These are phyloP conservation scores for Diaporthe ilicicola DNA, from an alignment of 2,329 filamentous ascomycete genomes.

Conservation along the genomic window DNA sequence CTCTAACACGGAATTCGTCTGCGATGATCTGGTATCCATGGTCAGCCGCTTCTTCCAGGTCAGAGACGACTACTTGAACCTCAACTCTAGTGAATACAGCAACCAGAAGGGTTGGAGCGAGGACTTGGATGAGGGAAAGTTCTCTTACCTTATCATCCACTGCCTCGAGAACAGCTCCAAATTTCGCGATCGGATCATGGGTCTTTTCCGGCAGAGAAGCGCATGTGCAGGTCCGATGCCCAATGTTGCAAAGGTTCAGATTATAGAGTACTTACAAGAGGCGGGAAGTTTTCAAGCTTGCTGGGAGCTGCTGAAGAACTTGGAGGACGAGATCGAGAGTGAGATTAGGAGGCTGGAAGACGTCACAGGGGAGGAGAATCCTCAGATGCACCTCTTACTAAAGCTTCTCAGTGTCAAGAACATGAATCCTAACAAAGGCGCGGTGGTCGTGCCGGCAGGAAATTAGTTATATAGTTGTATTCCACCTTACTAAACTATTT, in stretches of 20 bases:
- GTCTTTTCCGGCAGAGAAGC: conserved; percentile 3
- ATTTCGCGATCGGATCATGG: neutral
- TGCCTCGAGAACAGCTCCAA: neutral
- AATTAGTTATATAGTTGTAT: neutral
- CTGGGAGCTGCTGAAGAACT: neutral
- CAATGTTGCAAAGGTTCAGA: neutral
- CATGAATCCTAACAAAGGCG: neutral
- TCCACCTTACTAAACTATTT: neutral
- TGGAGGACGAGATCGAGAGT: neutral
- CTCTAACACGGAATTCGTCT: neutral
- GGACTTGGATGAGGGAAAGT: conserved; percentile 11
- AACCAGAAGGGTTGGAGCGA: conserved; percentile 9
- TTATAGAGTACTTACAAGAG: conserved; percentile 1
- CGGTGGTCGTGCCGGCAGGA: neutral
- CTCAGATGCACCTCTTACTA: neutral
- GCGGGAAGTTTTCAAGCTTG: neutral
- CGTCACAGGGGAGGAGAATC: neutral
- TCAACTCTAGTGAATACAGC: conserved; percentile 1
- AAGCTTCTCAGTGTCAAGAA: neutral
- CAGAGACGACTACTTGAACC: conserved; percentile 13
- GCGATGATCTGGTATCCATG: neutral
- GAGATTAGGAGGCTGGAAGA: neutral
- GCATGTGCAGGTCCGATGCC: neutral
- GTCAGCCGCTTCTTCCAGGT: conserved; percentile 14
- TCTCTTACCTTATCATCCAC: conserved; percentile 6